A percentile compares a stretch with the other conserved stretches of the same genome.
Evolutionary conservation across 805 yeast species (phyloP).

Genomic region (fission yeast (Schizosaccharomyces pombe)): ASM294v3 CU329670.1:5169501-5170000

Average conservation of each 20-base stretch:
- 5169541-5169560: background rate
- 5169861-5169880: background rate
- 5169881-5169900: background rate
- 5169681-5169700: background rate
- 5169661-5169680: background rate
- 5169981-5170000: background rate
- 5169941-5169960: slow-evolving; percentile 3
- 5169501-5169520: background rate
- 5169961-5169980: background rate
- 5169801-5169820: background rate
- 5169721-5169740: background rate
- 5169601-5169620: background rate
- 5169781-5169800: background rate
- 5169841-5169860: background rate
- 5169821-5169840: background rate
- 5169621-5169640: slow-evolving; percentile 1
- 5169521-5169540: slow-evolving; percentile 1
- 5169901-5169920: background rate
- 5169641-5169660: background rate
- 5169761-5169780: background rate
- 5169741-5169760: slow-evolving; percentile 4
- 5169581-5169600: background rate
- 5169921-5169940: background rate
- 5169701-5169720: background rate
- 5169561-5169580: slow-evolving; percentile 1